Conservation (phyloP, 306 rosid genomes). For the Echinosophora koreensis region DNA sequence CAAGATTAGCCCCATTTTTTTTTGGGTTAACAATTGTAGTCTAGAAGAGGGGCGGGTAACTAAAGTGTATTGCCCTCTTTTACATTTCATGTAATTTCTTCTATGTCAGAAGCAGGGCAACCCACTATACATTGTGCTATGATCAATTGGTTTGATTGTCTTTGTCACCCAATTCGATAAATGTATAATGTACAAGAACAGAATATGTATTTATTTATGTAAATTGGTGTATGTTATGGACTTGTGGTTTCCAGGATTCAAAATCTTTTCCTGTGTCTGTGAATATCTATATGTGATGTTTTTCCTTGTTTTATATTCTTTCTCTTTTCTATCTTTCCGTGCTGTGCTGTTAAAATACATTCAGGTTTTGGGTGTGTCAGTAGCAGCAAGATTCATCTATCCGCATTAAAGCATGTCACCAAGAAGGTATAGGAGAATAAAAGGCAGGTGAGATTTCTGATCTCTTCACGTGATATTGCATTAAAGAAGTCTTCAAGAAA, state of each 20-base stretch:
- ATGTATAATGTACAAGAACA: constrained; percentile 44
- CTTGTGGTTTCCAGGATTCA: background rate
- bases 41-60: constrained; percentile 5
- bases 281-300: constrained; percentile 22
- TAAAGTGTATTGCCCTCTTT: background rate
- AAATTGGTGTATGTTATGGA: background rate
- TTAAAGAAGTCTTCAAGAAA: constrained; percentile 1
- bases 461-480: constrained; percentile 47
- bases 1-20: constrained; percentile 48
- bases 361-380: constrained; percentile 39
- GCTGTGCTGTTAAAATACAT: constrained; percentile 14
- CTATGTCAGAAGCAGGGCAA: constrained; percentile 34
- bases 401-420: constrained; percentile 22
- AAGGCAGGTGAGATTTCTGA: constrained; percentile 47
- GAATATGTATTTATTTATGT: background rate
- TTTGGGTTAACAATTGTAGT: constrained; percentile 48
- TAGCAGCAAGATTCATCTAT: constrained; percentile 14
- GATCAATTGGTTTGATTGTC: constrained; percentile 16
- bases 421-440: constrained; percentile 39
- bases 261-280: background rate
- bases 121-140: background rate
- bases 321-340: constrained; percentile 14
- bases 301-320: background rate
- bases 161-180: background rate
- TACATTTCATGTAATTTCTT: constrained; percentile 50